phyloP scores from a whole-genome alignment of 768 basidiomycete genomes.

The Tephrocybe rancida region DNA sequence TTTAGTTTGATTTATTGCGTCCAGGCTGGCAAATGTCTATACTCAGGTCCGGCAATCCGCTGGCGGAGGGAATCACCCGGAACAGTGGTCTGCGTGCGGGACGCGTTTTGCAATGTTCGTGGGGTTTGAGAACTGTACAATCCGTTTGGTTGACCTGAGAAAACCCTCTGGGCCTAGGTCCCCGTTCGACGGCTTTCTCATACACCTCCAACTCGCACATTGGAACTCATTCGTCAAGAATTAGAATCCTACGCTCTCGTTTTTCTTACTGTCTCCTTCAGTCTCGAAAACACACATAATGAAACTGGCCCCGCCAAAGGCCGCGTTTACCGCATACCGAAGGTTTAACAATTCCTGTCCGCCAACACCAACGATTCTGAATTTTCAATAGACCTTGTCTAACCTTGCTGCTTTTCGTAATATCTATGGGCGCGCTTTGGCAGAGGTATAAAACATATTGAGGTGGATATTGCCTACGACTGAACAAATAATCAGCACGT shows the following conservation, averaged over 20 bases:
- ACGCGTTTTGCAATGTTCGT: slow-evolving; percentile 88
- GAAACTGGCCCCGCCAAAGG: slow-evolving; percentile 40
- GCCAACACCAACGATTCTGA: background rate
- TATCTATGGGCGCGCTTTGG: slow-evolving; percentile 72
- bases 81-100: slow-evolving; percentile 82
- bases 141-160: background rate
- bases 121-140: background rate
- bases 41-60: slow-evolving; percentile 71
- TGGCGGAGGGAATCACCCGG: slow-evolving; percentile 77
- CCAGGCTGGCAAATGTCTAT: slow-evolving; percentile 69
- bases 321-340: slow-evolving; percentile 61
- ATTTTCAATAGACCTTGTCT: slow-evolving; percentile 55
- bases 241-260: slow-evolving; percentile 75
- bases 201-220: slow-evolving; percentile 54
- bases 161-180: slow-evolving; percentile 46
- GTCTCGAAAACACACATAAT: slow-evolving; percentile 56
- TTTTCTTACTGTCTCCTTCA: slow-evolving; percentile 71
- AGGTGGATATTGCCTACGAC: background rate
- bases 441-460: slow-evolving; percentile 48
- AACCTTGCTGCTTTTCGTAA: slow-evolving; percentile 69
- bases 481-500: slow-evolving; percentile 53
- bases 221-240: slow-evolving; percentile 71
- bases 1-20: slow-evolving; percentile 1
- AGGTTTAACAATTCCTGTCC: slow-evolving; percentile 44
- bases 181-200: slow-evolving; percentile 81